Base-by-base conservation (phyloP, 208 protist genomes). In the Wallacemonas sp. region DNA sequence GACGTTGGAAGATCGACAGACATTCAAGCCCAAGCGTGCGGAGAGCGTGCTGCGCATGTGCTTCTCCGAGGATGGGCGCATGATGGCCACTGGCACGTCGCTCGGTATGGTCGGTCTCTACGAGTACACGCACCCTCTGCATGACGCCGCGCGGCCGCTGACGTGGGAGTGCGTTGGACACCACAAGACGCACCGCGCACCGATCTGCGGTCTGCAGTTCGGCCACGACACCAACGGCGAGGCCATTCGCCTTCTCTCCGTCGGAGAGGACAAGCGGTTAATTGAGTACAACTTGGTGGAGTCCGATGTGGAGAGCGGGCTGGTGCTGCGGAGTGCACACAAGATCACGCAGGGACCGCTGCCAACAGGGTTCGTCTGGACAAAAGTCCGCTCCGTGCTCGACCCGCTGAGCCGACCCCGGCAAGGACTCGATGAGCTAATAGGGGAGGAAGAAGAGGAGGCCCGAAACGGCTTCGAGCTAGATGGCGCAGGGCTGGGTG, bases 231-330 rank as follows among this genome's bases (percentile, higher is more conserved):
- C 66, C 28, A 49, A 51, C 68, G 79, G 72, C 30, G 78, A 84
- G 42, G 66, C 65, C 26, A 62, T 84, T 27, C 81, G 92, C 0
- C 86, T 98, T 5, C 70, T 98, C 51, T 98, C 94, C n/a, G 80
- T 98, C 19, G 92, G 90, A 30, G 88, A 93, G 15, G 97, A 98
- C 74, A 89, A 96, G 69, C 69, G 83, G 8, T 72, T 98, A 11
- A 94, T 98, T 49, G 94, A 98, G 81, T 98, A 98, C 73, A 93
- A 98, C 72, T 59, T 98, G 26, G 68, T 86, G 14, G 79, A 95
- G 59, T 96, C 89, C 19, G 78, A 84, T 34, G 78, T 95, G 9
- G 82, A 92, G 63, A 86, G 62, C 14, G 96, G 96, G 41, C 63
- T 98, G 12, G 69, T 87, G 68, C 58, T 97, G 55, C 79, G 87